Evolutionary conservation across 495 filamentous ascomycete species (phyloP), one percentile per base, ranked within the genome.

Genomic region (Hypoxylon fuscum): DNA sequence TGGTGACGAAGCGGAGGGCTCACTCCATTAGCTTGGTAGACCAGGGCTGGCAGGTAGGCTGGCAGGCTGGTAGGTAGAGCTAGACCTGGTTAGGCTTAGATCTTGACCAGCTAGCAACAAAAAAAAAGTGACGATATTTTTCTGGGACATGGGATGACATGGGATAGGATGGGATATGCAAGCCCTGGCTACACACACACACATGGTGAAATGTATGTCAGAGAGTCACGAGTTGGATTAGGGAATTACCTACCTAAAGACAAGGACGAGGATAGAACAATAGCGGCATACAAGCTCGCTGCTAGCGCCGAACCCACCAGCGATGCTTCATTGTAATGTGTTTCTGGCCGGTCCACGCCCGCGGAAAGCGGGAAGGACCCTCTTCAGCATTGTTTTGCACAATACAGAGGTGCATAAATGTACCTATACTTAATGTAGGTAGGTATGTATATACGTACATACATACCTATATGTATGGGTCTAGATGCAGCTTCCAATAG

Each of bases 321-420:
- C 31, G 52, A 62, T 49, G 52, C 21, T 23, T n/a, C n/a, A n/a
- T n/a, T n/a, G n/a, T n/a, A 9, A 21, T 9, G 18, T 43, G 22
- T 51, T 52, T 66, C 21, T 66, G 52, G 63, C 57, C 45, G 57
- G 57, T 45, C 63, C 63, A 66, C 57, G 63, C 23, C 63, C 63
- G 63, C 63, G 63, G 63, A 66, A 54, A 62, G 63, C 63, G 63
- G 63, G 63, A 66, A 66, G 63, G 63, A 66, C 63, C 63, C 57
- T 66, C 57, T 32, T 60, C 21, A 58, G 57, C 63, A 27, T 27
- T 27, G 25, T 57, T 46, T 23, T 15, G 21, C 5, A 23, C 21
- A 25, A 15, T 3, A 27, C 25, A 8, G 25, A 8, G 25, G 4
- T 25, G 22, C 7, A 23, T 22, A 5, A 18, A 42, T 42, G 17